Base-by-base conservation (phyloP, 179 eudicot species). In the Silene vulgaris region DNA sequence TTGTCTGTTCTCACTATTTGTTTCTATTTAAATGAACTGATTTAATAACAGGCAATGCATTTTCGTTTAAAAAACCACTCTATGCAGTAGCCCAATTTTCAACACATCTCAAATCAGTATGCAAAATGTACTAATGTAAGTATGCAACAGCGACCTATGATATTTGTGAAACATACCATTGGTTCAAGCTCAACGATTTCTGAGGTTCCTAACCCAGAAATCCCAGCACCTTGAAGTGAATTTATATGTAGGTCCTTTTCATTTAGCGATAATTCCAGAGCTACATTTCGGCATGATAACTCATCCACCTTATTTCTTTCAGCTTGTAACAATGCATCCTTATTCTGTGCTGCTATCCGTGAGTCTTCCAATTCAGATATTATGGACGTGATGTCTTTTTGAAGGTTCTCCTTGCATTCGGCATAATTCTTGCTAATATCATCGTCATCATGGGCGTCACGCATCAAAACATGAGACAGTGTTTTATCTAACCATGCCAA, bases 181-280 rank as follows among this genome's bases (percentile, higher is more conserved):
- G 92, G 89, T 78, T 95, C 97, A 74, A 86, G 87, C 81, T 95
- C 97, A 78, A 87, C 80, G 57, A 89, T 96, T 84, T 96, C 97
- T 74, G 97, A 85, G 69, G 81, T 73, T 75, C 86, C 75, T 60
- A 79, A 78, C 50, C 87, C 87, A 75, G 88, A 84, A 74, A 76
- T 84, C 54, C 78, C 86, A 71, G 56, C 78, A 72, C 77, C 81
- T 71, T 80, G 86, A 65, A 88, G 81, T 74, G 83, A 81, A 50
- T 74, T 78, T 67, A 90, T 56, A 65, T 87, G 85, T 75, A 85
- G 82, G 75, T 93, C 91, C 85, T 84, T 93, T 76, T 86, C 88
- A 70, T 68, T 87, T 76, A 96, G 82, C 48, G 90, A 84, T 32
- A 75, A 83, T 85, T 88, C 92, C 66, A 95, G 89, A 70, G 76